Conservation (phyloP, 2,329 filamentous ascomycete genomes). For the Penicillium fuscoglaucum region DNA sequence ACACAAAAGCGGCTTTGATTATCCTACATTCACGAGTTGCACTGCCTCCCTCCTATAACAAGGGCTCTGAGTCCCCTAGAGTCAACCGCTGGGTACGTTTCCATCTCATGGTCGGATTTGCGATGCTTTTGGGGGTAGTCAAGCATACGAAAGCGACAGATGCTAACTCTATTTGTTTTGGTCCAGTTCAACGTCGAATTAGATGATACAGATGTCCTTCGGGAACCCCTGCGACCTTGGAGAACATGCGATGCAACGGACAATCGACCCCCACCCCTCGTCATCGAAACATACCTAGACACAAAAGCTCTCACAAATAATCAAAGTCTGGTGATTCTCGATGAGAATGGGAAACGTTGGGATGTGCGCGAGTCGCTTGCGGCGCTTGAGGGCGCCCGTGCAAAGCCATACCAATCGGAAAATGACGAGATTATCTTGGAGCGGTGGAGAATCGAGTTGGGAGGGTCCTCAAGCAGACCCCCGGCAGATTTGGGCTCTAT, state of each 20-base stretch:
- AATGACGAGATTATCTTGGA: slow-evolving; percentile 79
- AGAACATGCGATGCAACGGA: slow-evolving; percentile 74
- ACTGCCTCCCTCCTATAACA: slow-evolving; percentile 59
- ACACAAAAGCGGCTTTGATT: slow-evolving; percentile 80
- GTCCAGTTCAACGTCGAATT: slow-evolving; percentile 89
- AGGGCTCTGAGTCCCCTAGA: slow-evolving; percentile 60
- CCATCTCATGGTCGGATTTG: not conserved
- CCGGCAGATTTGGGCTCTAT: slow-evolving; percentile 56
- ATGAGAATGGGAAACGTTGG: slow-evolving; percentile 88
- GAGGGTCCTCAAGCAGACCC: slow-evolving; percentile 59
- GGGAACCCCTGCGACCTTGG: slow-evolving; percentile 79
- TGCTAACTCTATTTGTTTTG: slow-evolving; percentile 1
- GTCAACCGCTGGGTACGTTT: slow-evolving; percentile 81
- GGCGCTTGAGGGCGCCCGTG: slow-evolving; percentile 52
- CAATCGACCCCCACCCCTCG: slow-evolving; percentile 75
- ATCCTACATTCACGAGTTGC: slow-evolving; percentile 79
- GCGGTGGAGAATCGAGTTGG: slow-evolving; percentile 84
- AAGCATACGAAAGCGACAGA: not conserved
- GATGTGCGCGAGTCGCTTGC: slow-evolving; percentile 84
- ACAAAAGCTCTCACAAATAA: slow-evolving; percentile 74
- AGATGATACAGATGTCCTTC: slow-evolving; percentile 85
- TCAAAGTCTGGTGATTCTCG: slow-evolving; percentile 82
- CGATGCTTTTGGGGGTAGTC: not conserved
- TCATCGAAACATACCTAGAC: slow-evolving; percentile 89
- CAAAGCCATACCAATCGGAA: slow-evolving; percentile 49